These are phyloP conservation scores for Yamadazyma sp. DNA, from an alignment of 805 yeast genomes.

Conservation along the genomic window DNA sequence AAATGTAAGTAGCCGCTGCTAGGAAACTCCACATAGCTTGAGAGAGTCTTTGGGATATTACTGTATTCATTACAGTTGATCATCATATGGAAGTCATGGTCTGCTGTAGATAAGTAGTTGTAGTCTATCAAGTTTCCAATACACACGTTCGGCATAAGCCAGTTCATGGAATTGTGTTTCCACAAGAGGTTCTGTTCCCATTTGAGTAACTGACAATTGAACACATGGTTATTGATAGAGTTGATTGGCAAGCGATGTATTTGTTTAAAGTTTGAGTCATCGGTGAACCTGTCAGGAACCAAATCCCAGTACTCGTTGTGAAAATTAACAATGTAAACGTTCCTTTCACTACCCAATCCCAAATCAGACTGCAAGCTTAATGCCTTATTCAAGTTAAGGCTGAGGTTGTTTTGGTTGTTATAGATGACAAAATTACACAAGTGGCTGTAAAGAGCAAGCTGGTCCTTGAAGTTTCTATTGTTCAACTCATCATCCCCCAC, in stretches of 20 bases:
- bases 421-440: conserved; percentile 34
- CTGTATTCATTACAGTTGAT: conserved; percentile 65
- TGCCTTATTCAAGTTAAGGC: conserved; percentile 21
- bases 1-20: conserved; percentile 25
- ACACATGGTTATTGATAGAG: conserved; percentile 17
- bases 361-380: conserved; percentile 12
- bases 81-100: conserved; percentile 47
- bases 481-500: conserved; percentile 16
- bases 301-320: conserved; percentile 14
- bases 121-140: conserved; percentile 34
- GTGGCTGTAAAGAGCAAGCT: conserved; percentile 31
- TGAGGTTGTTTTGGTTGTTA: conserved; percentile 22
- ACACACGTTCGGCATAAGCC: conserved; percentile 27
- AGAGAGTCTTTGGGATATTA: conserved; percentile 29
- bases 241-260: conserved; percentile 16
- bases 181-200: conserved; percentile 38
- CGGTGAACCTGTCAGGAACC: conserved; percentile 11
- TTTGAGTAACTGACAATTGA: conserved; percentile 22
- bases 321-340: conserved; percentile 23
- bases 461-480: conserved; percentile 31
- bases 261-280: conserved; percentile 15
- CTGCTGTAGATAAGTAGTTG: conserved; percentile 18
- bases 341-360: conserved; percentile 12
- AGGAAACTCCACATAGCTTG: conserved; percentile 34
- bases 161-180: conserved; percentile 30